phyloP scores from a whole-genome alignment of 768 basidiomycete species.

The Tephrocybe rancida region DNA sequence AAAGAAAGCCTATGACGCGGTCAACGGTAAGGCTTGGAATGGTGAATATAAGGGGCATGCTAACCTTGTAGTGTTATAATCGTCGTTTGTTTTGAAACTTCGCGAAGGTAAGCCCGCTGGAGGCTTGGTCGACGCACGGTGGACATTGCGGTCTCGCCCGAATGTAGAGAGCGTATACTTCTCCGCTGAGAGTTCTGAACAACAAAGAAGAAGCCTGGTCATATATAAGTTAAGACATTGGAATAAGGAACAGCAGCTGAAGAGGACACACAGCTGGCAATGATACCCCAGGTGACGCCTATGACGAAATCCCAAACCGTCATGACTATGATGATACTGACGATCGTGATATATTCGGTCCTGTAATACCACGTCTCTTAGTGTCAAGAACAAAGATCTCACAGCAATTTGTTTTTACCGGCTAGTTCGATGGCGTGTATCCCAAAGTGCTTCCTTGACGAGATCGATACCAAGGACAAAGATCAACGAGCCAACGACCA shows the following conservation, averaged over 20 bases:
- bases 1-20: conserved; percentile 85
- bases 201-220: conserved; percentile 90
- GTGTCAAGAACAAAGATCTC: too few species aligned
- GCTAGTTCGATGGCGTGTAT: conserved; percentile 88
- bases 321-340: conserved; percentile 90
- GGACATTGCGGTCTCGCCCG: conserved; percentile 83
- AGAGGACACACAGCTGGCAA: conserved; percentile 77
- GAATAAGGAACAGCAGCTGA: not conserved
- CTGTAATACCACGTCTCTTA: too few species aligned
- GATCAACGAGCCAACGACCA: conserved; percentile 90
- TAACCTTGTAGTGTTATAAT: conserved; percentile 84
- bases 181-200: conserved; percentile 86
- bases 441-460: conserved; percentile 95
- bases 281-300: conserved; percentile 90
- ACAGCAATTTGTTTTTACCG: conserved; percentile 35
- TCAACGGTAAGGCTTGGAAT: not conserved
- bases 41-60: not conserved
- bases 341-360: conserved; percentile 80
- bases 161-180: conserved; percentile 83
- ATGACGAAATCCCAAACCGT: conserved; percentile 93
- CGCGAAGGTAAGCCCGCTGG: conserved; percentile 89
- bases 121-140: conserved; percentile 88
- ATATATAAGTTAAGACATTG: not conserved
- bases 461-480: conserved; percentile 95
- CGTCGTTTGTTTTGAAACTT: conserved; percentile 89